Conservation (phyloP, 108 stramenopile species). For the Cylindrotheca fusiformis region DNA sequence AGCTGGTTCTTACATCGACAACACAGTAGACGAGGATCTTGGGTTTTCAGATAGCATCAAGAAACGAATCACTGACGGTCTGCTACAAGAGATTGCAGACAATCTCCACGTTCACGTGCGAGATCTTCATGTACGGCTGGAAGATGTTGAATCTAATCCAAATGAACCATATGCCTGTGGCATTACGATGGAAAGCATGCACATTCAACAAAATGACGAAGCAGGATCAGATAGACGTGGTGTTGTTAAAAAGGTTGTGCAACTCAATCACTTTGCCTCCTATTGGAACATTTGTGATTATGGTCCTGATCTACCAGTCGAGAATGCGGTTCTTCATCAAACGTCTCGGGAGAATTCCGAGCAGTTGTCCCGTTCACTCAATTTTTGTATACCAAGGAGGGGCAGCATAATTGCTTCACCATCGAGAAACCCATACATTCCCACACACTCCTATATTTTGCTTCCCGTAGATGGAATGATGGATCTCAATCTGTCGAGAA, state of each 20-base stretch:
- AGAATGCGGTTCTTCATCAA: conserved; percentile 40
- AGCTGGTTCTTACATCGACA: not conserved
- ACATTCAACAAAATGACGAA: conserved; percentile 54
- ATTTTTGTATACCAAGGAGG: conserved; percentile 45
- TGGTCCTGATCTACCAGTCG: conserved; percentile 28
- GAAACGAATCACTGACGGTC: conserved; percentile 39
- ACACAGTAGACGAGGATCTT: not conserved
- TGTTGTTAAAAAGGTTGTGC: conserved; percentile 49
- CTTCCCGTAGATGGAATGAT: conserved; percentile 45
- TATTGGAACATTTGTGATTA: conserved; percentile 58
- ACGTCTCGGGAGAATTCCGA: conserved; percentile 13
- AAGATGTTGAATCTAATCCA: conserved; percentile 56
- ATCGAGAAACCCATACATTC: conserved; percentile 18
- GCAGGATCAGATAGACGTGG: conserved; percentile 4
- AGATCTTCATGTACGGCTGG: conserved; percentile 62
- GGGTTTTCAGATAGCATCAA: conserved; percentile 29
- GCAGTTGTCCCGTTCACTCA: conserved; percentile 28
- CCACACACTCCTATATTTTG: conserved; percentile 50
- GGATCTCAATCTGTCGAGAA: conserved; percentile 31
- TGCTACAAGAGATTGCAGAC: conserved; percentile 51
- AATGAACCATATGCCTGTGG: conserved; percentile 50
- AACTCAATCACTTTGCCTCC: conserved; percentile 59
- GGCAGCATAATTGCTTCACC: conserved; percentile 29
- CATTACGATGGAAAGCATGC: conserved; percentile 64
- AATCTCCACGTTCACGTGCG: conserved; percentile 65